These are phyloP conservation scores for Triglochin maritima DNA, from an alignment of 106 monocot genomes.

Conservation along the genomic window DNA sequence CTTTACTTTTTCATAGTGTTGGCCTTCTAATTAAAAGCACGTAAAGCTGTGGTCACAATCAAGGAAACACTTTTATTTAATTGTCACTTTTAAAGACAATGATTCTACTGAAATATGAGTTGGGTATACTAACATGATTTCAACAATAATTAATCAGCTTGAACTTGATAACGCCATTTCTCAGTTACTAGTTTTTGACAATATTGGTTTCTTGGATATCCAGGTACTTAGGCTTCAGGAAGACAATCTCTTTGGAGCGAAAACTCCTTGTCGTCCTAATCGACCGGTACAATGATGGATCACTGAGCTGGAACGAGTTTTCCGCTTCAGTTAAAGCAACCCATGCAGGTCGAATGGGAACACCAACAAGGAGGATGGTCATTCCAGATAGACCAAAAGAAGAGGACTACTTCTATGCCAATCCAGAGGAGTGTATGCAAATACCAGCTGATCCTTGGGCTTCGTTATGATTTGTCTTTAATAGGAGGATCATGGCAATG, in stretches of 20 bases:
- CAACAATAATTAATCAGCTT: too few relatives aligned
- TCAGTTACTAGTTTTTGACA: background rate
- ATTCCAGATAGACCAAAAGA: conserved; percentile 76
- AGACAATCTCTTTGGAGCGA: conserved; percentile 50
- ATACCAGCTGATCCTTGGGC: conserved; percentile 13
- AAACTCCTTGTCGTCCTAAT: conserved; percentile 53
- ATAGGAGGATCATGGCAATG: background rate
- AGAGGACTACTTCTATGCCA: conserved; percentile 91
- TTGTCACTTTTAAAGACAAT: too few relatives aligned
- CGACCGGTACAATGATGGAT: conserved; percentile 48
- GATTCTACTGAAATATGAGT: background rate
- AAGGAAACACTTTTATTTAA: too few relatives aligned
- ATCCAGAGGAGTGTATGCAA: conserved; percentile 72
- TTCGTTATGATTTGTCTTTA: background rate
- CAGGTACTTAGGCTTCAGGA: conserved; percentile 73
- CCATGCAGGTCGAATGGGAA: conserved; percentile 52
- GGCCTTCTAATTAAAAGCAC: too few relatives aligned
- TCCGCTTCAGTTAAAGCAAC: conserved; percentile 43
- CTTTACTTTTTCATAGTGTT: too few relatives aligned
- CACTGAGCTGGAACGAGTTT: conserved; percentile 65
- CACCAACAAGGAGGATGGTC: conserved; percentile 34
- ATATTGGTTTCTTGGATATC: background rate
- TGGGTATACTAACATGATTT: background rate
- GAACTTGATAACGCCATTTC: background rate
- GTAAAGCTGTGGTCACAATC: too few relatives aligned